Evolutionary conservation across 768 basidiomycete species (phyloP), one percentile per base, ranked within the genome.

Genomic region (Kwoniella europaea): DNA sequence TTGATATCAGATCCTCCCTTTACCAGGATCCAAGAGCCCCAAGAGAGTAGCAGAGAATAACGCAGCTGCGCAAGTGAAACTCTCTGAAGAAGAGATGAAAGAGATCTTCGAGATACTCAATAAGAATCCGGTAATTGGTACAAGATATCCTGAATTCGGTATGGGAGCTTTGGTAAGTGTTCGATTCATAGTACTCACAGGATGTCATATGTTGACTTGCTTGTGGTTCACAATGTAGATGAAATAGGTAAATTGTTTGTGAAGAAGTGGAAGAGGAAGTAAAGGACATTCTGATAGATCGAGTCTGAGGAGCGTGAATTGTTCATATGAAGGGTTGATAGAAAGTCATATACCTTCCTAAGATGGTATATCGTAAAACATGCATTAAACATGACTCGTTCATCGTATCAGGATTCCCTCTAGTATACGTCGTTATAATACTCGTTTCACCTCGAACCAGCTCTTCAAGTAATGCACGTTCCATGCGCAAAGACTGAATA

Each of bases 381-480:
- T 35, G 42, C 59, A 60, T 41, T 10, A 41, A 35, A 18, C 18
- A 22, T 58, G n/a, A 22, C 22, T 15, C 15, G 22, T 13, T 15
- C 20, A 2, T 22, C 35, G 35, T 35, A 35, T 35, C 35, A 35
- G 0, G 7, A 35, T 35, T 35, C 35, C 5, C 35, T 35, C 35
- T 35, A 35, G 35, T 18, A 4, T 2, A 35, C n/a, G 27, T 18
- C 27, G 7, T 67, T 24, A 92, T 84, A 93, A 91, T 76, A 93
- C 91, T 83, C 93, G 89, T 83, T 91, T 92, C 61, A 94, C 91
- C 86, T 94, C 93, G 76, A 95, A 94, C 88, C 92, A 92, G 18
- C 91, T 91, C 88, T 98, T 95, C 63, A 99, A 87, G 85, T 98
- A 98, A 85, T 94, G 97, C 68, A 99, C 88, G 85, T 99, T 97